These are phyloP conservation scores for Rhizopus arrhizus DNA, from an alignment of 371 early-diverging fungal species.

Conservation along the genomic window DNA sequence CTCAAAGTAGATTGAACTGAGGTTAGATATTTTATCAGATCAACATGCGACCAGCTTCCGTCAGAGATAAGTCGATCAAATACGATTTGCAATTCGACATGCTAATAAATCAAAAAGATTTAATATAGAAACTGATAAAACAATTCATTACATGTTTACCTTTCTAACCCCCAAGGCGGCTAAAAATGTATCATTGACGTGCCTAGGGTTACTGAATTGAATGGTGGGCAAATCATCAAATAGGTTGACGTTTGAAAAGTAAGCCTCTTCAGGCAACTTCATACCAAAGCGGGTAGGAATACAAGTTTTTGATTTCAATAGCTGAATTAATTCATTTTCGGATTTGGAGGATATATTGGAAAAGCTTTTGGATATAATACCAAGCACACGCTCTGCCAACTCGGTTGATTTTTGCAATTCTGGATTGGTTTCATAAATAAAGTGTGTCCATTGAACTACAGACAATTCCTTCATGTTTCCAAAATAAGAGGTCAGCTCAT, in stretches of 20 bases:
- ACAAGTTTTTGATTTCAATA: constrained; percentile 59
- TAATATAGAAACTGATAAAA: background rate
- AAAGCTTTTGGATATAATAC: constrained; percentile 58
- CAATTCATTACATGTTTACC: constrained; percentile 27
- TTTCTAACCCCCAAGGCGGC: constrained; percentile 80
- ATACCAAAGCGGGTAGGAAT: constrained; percentile 78
- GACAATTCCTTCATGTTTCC: constrained; percentile 65
- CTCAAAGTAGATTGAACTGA: constrained; percentile 69
- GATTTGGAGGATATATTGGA: constrained; percentile 37
- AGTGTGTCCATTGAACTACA: constrained; percentile 66
- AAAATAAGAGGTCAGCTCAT: constrained; percentile 59
- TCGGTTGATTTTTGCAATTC: constrained; percentile 56
- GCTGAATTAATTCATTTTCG: constrained; percentile 50
- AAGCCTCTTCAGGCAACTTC: constrained; percentile 69
- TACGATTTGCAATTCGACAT: constrained; percentile 84
- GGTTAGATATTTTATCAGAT: constrained; percentile 81
- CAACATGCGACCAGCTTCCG: constrained; percentile 86
- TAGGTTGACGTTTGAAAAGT: constrained; percentile 78
- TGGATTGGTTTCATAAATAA: constrained; percentile 43
- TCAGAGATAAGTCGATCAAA: constrained; percentile 81
- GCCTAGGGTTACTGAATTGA: constrained; percentile 51
- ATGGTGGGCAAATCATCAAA: constrained; percentile 84
- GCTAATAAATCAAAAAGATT: constrained; percentile 40
- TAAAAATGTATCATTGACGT: constrained; percentile 64
- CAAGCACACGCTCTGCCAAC: constrained; percentile 71